phyloP scores from a whole-genome alignment of 371 early-diverging fungal species.

The Rhizopus delemar region DNA sequence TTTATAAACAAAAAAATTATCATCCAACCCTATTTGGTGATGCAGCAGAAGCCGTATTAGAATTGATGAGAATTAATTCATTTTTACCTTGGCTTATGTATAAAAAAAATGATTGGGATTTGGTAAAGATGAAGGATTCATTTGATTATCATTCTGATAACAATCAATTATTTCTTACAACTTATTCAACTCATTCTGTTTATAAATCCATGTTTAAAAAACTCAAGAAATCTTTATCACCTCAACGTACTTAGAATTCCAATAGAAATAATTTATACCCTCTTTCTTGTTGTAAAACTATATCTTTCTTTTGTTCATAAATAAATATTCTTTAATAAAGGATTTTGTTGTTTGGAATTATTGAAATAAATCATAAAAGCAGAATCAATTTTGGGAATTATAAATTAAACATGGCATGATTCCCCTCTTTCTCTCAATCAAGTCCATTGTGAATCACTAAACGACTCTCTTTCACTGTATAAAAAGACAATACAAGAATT shows the following conservation, averaged over 20 bases:
- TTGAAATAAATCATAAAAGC: too few species aligned
- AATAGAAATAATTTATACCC: too few species aligned
- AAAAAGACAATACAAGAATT: too few species aligned
- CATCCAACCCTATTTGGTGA: conserved; percentile 37
- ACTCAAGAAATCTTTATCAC: neutral
- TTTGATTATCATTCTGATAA: neutral
- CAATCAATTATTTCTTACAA: neutral
- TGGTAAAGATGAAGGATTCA: conserved; percentile 8
- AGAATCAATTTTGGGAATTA: too few species aligned
- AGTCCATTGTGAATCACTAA: too few species aligned
- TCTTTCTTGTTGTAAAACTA: too few species aligned
- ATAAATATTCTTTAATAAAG: too few species aligned
- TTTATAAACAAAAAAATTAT: conserved; percentile 24
- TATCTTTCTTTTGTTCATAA: too few species aligned
- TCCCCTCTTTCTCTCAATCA: too few species aligned
- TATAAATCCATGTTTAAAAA: conserved; percentile 5
- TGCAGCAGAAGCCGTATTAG: conserved; percentile 43
- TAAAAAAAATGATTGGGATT: conserved; percentile 11
- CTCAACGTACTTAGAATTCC: neutral
- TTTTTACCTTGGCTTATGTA: conserved; percentile 42
- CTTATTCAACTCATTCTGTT: neutral
- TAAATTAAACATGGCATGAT: too few species aligned
- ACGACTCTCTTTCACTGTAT: too few species aligned
- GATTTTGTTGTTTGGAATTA: too few species aligned
- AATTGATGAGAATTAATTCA: conserved; percentile 51